Evolutionary conservation across 2,329 filamentous ascomycete species (phyloP).

Genomic region (Venturia pyrina): DNA sequence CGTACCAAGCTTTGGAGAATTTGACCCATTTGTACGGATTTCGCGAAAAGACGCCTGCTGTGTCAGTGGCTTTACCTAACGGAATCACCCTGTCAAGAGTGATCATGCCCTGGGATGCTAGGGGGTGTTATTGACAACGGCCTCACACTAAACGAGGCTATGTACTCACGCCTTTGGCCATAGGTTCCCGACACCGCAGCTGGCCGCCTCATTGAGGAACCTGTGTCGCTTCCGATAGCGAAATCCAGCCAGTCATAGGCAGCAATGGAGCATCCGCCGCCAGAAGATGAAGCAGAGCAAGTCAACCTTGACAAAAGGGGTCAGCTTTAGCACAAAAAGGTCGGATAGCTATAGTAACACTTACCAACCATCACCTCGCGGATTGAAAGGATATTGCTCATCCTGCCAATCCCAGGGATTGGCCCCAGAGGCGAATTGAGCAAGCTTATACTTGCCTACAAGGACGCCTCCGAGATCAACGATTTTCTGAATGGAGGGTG

Average conservation of each 20-base stretch:
- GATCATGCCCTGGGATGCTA: slow-evolving; percentile 2
- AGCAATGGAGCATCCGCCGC: slow-evolving; percentile 34
- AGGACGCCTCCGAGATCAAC: slow-evolving; percentile 49
- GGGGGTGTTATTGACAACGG: not conserved
- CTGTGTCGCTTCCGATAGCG: slow-evolving; percentile 40
- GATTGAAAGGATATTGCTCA: slow-evolving; percentile 35
- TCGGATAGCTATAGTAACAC: slow-evolving; percentile 19
- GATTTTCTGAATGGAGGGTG: slow-evolving; percentile 43
- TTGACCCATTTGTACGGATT: slow-evolving; percentile 4
- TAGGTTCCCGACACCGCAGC: slow-evolving; percentile 39
- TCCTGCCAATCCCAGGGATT: slow-evolving; percentile 40
- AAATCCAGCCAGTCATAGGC: slow-evolving; percentile 42
- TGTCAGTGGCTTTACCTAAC: slow-evolving; percentile 37
- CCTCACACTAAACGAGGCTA: slow-evolving; percentile 27
- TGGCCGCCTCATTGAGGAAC: slow-evolving; percentile 40
- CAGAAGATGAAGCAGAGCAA: slow-evolving; percentile 36
- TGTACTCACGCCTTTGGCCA: slow-evolving; percentile 38
- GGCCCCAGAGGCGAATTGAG: slow-evolving; percentile 36
- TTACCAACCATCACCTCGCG: slow-evolving; percentile 35
- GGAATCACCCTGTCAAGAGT: slow-evolving; percentile 39
- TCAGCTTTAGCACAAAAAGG: not conserved
- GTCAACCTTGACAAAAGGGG: not conserved
- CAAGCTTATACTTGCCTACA: slow-evolving; percentile 37
- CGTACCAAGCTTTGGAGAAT: slow-evolving; percentile 9
- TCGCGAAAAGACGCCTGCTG: slow-evolving; percentile 35